Percentiles rank a stretch among this genome's conserved stretches.
phyloP scores from a whole-genome alignment of 495 filamentous ascomycete genomes.

The Trichoderma gamsii region DNA sequence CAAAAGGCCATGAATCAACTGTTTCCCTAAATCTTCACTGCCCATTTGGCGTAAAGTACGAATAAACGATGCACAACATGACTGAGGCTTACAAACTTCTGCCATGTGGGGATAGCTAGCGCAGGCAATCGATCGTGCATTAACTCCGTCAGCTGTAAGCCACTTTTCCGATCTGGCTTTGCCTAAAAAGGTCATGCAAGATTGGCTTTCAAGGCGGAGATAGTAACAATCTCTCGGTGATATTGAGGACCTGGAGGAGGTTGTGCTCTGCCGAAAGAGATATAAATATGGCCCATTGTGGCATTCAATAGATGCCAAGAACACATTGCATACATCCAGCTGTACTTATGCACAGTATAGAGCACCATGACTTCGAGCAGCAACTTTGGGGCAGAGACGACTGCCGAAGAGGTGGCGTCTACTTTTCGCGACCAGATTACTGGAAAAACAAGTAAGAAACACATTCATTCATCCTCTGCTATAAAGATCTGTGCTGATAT shows the following conservation, averaged over 20 bases:
- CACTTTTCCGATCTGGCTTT: conserved; percentile 1
- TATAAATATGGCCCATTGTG: neutral
- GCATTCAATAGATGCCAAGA: neutral
- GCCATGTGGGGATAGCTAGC: neutral
- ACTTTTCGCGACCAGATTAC: conserved; percentile 2
- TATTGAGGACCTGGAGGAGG: neutral
- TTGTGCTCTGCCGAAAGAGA: neutral
- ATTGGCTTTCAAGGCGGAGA: neutral
- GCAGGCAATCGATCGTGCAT: conserved; percentile 7
- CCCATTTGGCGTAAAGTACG: too few relatives aligned
- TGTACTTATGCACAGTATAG: neutral
- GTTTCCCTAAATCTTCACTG: too few relatives aligned
- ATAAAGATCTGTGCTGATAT: neutral
- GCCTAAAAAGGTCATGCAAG: conserved; percentile 4
- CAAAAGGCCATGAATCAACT: too few relatives aligned
- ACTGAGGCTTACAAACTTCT: neutral
- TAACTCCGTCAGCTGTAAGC: neutral
- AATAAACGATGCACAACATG: too few relatives aligned
- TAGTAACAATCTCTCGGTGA: neutral
- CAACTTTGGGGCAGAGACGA: conserved; percentile 11
- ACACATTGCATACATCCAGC: neutral
- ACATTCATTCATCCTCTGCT: neutral
- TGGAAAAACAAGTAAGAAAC: conserved; percentile 8
- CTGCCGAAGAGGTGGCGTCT: conserved; percentile 11
- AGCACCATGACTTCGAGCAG: neutral